These are phyloP conservation scores for Furcasterigmium furcatum DNA, from an alignment of 2,329 filamentous ascomycete genomes.

Conservation along the genomic window DNA sequence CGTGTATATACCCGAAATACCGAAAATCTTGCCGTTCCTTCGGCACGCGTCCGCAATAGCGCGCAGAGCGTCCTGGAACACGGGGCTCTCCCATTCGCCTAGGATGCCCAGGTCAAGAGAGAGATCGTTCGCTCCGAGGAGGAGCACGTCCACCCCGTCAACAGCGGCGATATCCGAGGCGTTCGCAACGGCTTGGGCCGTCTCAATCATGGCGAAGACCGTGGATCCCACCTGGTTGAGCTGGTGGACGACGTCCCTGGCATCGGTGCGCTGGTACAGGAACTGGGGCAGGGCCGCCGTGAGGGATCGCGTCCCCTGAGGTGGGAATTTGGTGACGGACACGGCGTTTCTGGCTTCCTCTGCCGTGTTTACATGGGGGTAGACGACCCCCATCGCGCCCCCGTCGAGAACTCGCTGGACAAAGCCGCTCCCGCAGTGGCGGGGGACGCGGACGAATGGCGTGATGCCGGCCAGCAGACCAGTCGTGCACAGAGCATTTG, in stretches of 20 bases:
- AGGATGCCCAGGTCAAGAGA: slow-evolving; percentile 4
- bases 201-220: slow-evolving; percentile 7
- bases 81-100: not conserved
- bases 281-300: slow-evolving; percentile 18
- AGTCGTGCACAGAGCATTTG: slow-evolving; percentile 19
- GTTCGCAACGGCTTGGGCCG: slow-evolving; percentile 1
- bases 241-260: slow-evolving; percentile 4
- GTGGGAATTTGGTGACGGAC: slow-evolving; percentile 17
- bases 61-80: not conserved
- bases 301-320: slow-evolving; percentile 18
- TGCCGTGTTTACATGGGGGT: slow-evolving; percentile 20
- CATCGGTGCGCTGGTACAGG: slow-evolving; percentile 7
- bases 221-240: slow-evolving; percentile 3
- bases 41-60: slow-evolving; percentile 1
- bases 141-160: slow-evolving; percentile 3
- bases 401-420: slow-evolving; percentile 25
- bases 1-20: slow-evolving; percentile 4
- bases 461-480: slow-evolving; percentile 20
- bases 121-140: slow-evolving; percentile 8
- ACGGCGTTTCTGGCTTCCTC: slow-evolving; percentile 17
- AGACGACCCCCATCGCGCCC: slow-evolving; percentile 22
- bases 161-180: slow-evolving; percentile 6
- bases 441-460: slow-evolving; percentile 25
- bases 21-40: slow-evolving; percentile 1
- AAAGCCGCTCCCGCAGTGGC: slow-evolving; percentile 24